Conservation (phyloP, 495 filamentous ascomycete species). For the Polyplosphaeria fusca region DNA sequence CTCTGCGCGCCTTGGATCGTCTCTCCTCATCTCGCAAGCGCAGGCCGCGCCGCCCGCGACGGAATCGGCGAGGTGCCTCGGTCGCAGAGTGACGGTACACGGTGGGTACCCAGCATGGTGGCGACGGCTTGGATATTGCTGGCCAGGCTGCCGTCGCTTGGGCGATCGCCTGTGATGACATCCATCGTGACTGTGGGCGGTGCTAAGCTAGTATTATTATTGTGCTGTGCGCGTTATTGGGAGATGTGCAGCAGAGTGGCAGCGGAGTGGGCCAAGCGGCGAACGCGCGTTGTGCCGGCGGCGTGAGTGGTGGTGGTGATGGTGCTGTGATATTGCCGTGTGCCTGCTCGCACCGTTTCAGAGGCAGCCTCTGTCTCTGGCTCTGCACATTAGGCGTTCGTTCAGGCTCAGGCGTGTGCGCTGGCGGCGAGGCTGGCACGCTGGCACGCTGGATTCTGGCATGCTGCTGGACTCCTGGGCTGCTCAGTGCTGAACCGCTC, state of each 20-base stretch:
- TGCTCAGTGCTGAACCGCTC: too few species aligned
- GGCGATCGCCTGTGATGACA: neutral
- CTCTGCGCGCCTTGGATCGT: constrained; percentile 2
- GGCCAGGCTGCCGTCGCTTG: neutral
- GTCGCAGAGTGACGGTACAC: constrained; percentile 2
- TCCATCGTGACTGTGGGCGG: neutral
- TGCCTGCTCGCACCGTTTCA: constrained; percentile 28
- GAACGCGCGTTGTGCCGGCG: constrained; percentile 20
- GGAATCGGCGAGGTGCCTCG: neutral
- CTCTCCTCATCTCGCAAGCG: constrained; percentile 16
- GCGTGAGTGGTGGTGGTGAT: too few species aligned
- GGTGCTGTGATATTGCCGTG: constrained; percentile 12
- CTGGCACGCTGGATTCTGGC: too few species aligned
- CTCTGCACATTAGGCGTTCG: too few species aligned
- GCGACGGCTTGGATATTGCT: neutral
- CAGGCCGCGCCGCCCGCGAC: too few species aligned
- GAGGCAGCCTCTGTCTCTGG: constrained; percentile 24
- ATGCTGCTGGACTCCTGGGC: too few species aligned
- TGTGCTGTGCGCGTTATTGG: too few species aligned
- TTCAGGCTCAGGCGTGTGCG: too few species aligned
- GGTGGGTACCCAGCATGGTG: neutral
- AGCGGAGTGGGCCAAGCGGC: too few species aligned
- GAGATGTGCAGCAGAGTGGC: too few species aligned
- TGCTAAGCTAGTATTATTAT: too few species aligned
- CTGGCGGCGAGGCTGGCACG: neutral